These are phyloP conservation scores for Lachancea kluyveri DNA, from an alignment of 805 yeast genomes.

Conservation along the genomic window DNA sequence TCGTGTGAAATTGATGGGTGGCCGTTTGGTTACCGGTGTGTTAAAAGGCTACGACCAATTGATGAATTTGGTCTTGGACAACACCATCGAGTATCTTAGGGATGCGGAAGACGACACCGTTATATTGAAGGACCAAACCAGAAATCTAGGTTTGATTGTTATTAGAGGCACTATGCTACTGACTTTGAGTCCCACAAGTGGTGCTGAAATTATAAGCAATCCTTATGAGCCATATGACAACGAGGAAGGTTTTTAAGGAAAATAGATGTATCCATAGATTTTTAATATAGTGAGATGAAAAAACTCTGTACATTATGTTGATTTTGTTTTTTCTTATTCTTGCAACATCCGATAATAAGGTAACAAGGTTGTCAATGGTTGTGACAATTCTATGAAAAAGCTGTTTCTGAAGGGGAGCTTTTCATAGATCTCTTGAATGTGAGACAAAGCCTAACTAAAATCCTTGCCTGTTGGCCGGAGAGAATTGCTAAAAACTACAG, in stretches of 20 bases:
- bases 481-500: too few relatives aligned
- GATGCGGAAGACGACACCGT: conserved; percentile 59
- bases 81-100: conserved; percentile 52
- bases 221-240: conserved; percentile 4
- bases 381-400: too few relatives aligned
- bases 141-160: conserved; percentile 72
- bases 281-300: too few relatives aligned
- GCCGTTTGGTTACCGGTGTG: conserved; percentile 74
- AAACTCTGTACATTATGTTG: too few relatives aligned
- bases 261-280: too few relatives aligned
- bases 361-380: too few relatives aligned
- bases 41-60: conserved; percentile 81
- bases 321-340: too few relatives aligned
- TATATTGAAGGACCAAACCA: conserved; percentile 45
- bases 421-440: too few relatives aligned
- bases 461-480: too few relatives aligned
- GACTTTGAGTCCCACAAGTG: conserved; percentile 29
- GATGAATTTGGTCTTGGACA: conserved; percentile 72
- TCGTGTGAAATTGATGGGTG: conserved; percentile 77
- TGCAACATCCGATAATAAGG: too few relatives aligned
- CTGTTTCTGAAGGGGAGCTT: too few relatives aligned
- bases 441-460: too few relatives aligned
- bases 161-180: conserved; percentile 79
- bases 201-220: conserved; percentile 24
- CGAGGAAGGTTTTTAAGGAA: conserved; percentile 1